A percentile compares a stretch with the other conserved stretches of the same genome.
These are phyloP conservation scores for Pythium guiyangense DNA, from an alignment of 352 stramenopile genomes.

Conservation along the genomic window DNA sequence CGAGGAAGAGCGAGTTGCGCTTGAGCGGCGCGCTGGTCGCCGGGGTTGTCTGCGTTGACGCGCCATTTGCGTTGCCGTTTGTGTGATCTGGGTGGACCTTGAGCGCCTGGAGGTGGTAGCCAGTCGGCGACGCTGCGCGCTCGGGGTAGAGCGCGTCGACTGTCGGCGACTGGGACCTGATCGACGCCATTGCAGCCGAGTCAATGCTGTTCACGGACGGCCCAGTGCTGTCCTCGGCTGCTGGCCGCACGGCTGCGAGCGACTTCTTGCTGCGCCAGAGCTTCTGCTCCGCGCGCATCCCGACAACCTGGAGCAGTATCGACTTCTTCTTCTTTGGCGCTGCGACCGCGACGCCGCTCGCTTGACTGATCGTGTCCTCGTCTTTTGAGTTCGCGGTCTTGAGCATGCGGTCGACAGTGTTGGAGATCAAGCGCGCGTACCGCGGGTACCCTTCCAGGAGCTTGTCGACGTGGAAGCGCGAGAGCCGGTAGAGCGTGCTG, in stretches of 20 bases:
- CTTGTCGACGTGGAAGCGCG: constrained; percentile 42
- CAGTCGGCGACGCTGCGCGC: neutral
- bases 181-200: constrained; percentile 1
- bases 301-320: constrained; percentile 6
- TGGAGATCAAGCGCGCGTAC: constrained; percentile 36
- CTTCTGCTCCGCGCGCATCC: constrained; percentile 5
- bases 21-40: neutral
- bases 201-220: neutral
- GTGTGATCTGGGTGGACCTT: neutral
- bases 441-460: constrained; percentile 48
- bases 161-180: neutral
- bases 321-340: constrained; percentile 4
- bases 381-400: constrained; percentile 16
- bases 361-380: constrained; percentile 13
- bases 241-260: neutral
- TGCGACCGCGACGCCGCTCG: neutral
- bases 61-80: too few species aligned
- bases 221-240: neutral
- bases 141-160: neutral
- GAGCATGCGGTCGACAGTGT: constrained; percentile 39
- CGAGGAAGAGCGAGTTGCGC: constrained; percentile 12
- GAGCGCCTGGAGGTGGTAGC: neutral
- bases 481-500: constrained; percentile 57
- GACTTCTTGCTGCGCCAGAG: constrained; percentile 10
- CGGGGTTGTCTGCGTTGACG: neutral